Conservation (phyloP, 2,329 filamentous ascomycete genomes). For the Pyrenophora teres region DNA sequence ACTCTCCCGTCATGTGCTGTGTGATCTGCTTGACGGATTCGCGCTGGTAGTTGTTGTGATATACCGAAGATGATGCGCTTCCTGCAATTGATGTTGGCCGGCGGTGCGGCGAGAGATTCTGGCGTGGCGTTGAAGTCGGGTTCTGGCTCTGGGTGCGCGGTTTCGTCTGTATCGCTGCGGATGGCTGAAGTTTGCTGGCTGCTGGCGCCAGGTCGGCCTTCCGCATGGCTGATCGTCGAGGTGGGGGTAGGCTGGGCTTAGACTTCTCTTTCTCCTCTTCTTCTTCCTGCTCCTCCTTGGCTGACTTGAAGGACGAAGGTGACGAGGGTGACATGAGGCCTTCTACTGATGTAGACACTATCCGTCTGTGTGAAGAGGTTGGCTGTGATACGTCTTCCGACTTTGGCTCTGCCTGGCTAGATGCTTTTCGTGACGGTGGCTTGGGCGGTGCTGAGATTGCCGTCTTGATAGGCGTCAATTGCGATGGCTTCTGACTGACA, state of each 20-base stretch:
- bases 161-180: slow-evolving; percentile 27
- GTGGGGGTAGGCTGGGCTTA: slow-evolving; percentile 44
- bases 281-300: slow-evolving; percentile 41
- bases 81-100: slow-evolving; percentile 29
- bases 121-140: slow-evolving; percentile 30
- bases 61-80: slow-evolving; percentile 34
- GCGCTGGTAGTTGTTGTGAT: slow-evolving; percentile 49
- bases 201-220: slow-evolving; percentile 14
- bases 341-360: slow-evolving; percentile 33
- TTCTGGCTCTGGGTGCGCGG: slow-evolving; percentile 43
- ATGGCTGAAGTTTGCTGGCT: slow-evolving; percentile 17
- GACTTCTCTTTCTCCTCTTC: slow-evolving; percentile 32
- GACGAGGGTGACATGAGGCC: slow-evolving; percentile 36
- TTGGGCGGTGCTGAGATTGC: slow-evolving; percentile 22
- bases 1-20: slow-evolving; percentile 63
- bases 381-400: slow-evolving; percentile 3
- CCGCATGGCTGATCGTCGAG: slow-evolving; percentile 36
- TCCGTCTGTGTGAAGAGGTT: slow-evolving; percentile 22
- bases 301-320: slow-evolving; percentile 43
- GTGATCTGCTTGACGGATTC: slow-evolving; percentile 46
- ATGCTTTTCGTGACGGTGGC: slow-evolving; percentile 21
- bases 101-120: slow-evolving; percentile 26
- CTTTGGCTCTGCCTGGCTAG: slow-evolving; percentile 23
- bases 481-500: slow-evolving; percentile 32
- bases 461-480: slow-evolving; percentile 29